Base-by-base conservation (phyloP, 371 early-diverging fungal species). In the Mucor sp. region DNA sequence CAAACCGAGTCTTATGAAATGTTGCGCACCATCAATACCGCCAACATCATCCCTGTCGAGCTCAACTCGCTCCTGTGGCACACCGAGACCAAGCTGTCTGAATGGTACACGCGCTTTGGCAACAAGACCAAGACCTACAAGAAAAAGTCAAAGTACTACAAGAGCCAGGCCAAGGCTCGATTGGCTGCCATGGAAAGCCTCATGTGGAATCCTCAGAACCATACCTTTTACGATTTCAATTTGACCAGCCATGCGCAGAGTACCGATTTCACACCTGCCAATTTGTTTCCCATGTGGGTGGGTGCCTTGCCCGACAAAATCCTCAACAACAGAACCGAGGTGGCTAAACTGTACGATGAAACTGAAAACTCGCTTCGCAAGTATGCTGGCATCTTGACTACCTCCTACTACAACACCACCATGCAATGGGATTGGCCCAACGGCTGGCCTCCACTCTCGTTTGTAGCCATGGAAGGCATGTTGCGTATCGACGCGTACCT, bases 341-440 rank as follows among this genome's bases (percentile, higher is more conserved):
- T 80, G 11, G 15, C 64, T 0, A 68, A 68, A 30, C 72, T 80
- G 4, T 84, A 82, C 60, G 76, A 75, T 44, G 63, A 72, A 17
- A 68, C 82, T 0, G 67, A 74, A 19, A 58, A 65, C 6, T 55
- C 74, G n/a, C 60, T 81, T 17, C 23, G 66, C 14, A 67, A 76
- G 39, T 80, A 74, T 59, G 82, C 82, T 7, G 94, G 93, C 48
- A 90, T 92, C 4, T 72, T 94, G 17, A 93, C 95, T 0, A 84
- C 88, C 1, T 87, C 92, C 64, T 66, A 79, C 27, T 60, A 79
- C 41, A 71, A 85, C 41, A 87, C 87, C 32, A 86, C 86, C 0
- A 79, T 90, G 70, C 95, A 96, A 77, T 96, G 97, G 97, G 97
- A 95, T 69, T 91, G 81, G 63, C 97, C 95, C 1, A 93, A 93